Evolutionary conservation across 148 eudicot genomes (phyloP).

Genomic region (Camellia granthamiana): DNA sequence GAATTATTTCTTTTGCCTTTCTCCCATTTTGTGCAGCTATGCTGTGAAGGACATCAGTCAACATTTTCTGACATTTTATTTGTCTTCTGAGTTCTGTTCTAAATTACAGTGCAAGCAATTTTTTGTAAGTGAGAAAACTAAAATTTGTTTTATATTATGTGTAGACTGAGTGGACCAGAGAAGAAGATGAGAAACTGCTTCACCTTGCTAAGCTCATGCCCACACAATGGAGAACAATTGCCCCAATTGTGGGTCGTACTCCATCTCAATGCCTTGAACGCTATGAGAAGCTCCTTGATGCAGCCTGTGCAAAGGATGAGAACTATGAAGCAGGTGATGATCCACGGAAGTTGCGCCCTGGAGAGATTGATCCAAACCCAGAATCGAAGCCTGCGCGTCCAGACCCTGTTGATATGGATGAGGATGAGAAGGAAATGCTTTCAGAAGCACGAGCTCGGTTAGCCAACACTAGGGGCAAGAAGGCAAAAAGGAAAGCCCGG

Average conservation of each 20-base stretch:
- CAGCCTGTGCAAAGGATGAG: constrained; percentile 86
- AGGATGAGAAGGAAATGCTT: constrained; percentile 99
- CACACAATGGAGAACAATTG: constrained; percentile 95
- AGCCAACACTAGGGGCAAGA: constrained; percentile 90
- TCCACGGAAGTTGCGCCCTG: constrained; percentile 85
- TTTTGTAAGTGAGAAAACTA: constrained; percentile 9
- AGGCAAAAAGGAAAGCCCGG: constrained; percentile 91
- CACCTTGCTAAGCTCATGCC: constrained; percentile 99
- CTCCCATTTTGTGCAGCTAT: background rate
- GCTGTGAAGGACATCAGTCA: background rate
- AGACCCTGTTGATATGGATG: constrained; percentile 99
- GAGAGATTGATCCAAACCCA: constrained; percentile 95
- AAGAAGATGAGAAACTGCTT: constrained; percentile 91
- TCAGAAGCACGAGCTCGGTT: constrained; percentile 92
- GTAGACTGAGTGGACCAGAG: constrained; percentile 98
- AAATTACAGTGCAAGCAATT: background rate
- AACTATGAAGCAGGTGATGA: constrained; percentile 91
- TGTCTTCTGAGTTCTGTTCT: background rate
- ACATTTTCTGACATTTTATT: background rate
- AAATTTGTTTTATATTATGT: constrained; percentile 15
- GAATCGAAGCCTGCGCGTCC: constrained; percentile 97
- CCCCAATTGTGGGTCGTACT: constrained; percentile 91
- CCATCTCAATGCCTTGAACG: constrained; percentile 97
- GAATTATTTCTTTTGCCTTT: background rate
- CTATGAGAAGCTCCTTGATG: constrained; percentile 91